These are phyloP conservation scores for Oidiodendron maius DNA, from an alignment of 495 filamentous ascomycete genomes.

Conservation along the genomic window DNA sequence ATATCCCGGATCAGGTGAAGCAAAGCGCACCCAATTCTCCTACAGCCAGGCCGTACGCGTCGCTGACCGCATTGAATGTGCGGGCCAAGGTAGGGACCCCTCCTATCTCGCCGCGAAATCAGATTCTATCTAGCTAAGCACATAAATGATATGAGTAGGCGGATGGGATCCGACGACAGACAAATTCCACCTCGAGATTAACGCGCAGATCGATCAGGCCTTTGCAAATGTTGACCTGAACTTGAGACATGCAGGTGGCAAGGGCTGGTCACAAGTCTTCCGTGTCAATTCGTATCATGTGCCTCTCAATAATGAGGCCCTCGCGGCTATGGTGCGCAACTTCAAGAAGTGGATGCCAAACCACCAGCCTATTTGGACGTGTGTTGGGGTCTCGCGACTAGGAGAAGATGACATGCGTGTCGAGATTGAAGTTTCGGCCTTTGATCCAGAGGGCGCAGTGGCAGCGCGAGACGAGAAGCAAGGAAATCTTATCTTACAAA, in stretches of 20 bases:
- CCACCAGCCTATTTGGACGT: slow-evolving; percentile 45
- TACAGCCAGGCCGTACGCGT: slow-evolving; percentile 52
- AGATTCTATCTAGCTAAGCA: too few species aligned
- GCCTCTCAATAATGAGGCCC: slow-evolving; percentile 32
- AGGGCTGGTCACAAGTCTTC: slow-evolving; percentile 54
- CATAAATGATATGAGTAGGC: too few species aligned
- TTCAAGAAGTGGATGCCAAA: slow-evolving; percentile 44
- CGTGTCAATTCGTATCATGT: slow-evolving; percentile 42
- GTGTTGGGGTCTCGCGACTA: slow-evolving; percentile 37
- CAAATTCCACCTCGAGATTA: slow-evolving; percentile 30
- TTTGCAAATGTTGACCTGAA: slow-evolving; percentile 47
- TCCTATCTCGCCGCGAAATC: too few species aligned
- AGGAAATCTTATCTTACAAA: too few species aligned
- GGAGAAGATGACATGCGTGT: slow-evolving; percentile 44
- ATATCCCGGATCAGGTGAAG: slow-evolving; percentile 37
- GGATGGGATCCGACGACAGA: slow-evolving; percentile 43
- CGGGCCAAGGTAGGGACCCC: slow-evolving; percentile 43
- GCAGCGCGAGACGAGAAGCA: neutral
- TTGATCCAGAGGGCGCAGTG: neutral
- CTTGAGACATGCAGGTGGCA: slow-evolving; percentile 44
- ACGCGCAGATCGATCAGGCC: slow-evolving; percentile 45
- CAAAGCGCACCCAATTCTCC: slow-evolving; percentile 26
- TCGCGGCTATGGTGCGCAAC: slow-evolving; percentile 37
- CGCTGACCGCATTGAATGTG: slow-evolving; percentile 43
- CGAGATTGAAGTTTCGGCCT: slow-evolving; percentile 51